Evolutionary conservation across 129 eudicot genomes (phyloP).

Genomic region (Ambrosia trifida): DNA sequence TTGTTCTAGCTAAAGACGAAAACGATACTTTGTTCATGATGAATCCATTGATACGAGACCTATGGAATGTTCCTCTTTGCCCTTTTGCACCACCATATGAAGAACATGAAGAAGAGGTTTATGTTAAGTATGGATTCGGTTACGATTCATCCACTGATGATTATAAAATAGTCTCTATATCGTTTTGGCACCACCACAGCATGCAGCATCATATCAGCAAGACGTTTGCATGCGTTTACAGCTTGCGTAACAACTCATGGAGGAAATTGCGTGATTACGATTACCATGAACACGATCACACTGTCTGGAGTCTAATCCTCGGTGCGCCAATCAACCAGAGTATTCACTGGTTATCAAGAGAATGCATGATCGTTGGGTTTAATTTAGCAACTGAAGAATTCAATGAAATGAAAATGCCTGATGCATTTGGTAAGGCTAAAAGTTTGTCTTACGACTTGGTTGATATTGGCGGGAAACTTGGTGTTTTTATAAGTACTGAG

Average conservation of each 20-base stretch:
- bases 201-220: conserved; percentile 33
- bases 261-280: conserved; percentile 41
- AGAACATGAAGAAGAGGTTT: conserved; percentile 1
- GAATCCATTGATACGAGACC: conserved; percentile 47
- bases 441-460: conserved; percentile 28
- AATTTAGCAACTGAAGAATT: conserved; percentile 43
- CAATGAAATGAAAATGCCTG: conserved; percentile 39
- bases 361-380: conserved; percentile 44
- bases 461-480: conserved; percentile 48
- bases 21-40: conserved; percentile 19
- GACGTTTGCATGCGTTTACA: conserved; percentile 38
- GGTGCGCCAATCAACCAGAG: conserved; percentile 44
- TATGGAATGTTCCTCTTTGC: conserved; percentile 26
- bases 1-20: conserved; percentile 33
- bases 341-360: conserved; percentile 46
- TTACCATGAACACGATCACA: conserved; percentile 32
- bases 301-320: conserved; percentile 15
- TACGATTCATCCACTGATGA: conserved; percentile 41
- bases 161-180: conserved; percentile 45
- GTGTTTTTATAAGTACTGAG: neutral
- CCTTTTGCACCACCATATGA: conserved; percentile 7
- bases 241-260: conserved; percentile 44
- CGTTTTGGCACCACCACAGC: conserved; percentile 33
- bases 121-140: conserved; percentile 53
- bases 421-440: conserved; percentile 9